Evolutionary conservation across 495 filamentous ascomycete species (phyloP).

Genomic region (Penicillium cosmopolitanum): DNA sequence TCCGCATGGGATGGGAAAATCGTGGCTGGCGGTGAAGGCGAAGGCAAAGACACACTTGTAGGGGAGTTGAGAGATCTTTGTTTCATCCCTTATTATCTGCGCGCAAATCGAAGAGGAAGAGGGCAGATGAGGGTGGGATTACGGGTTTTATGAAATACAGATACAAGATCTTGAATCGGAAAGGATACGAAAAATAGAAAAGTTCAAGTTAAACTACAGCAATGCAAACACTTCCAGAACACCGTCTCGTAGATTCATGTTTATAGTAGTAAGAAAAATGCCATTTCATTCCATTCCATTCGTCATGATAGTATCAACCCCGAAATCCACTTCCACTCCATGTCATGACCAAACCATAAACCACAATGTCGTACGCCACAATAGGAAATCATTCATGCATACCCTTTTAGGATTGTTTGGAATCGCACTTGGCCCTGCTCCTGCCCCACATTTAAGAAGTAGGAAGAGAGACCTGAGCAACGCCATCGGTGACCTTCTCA

Average conservation of each 20-base stretch:
- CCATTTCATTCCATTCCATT: conserved; percentile 4
- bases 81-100: conserved; percentile 55
- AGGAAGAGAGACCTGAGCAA: conserved; percentile 46
- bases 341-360: background rate
- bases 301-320: background rate
- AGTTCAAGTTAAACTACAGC: conserved; percentile 7
- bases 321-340: background rate
- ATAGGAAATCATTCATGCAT: background rate
- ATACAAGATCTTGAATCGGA: background rate
- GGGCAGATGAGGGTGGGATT: conserved; percentile 54
- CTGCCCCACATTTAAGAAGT: too few species aligned
- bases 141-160: conserved; percentile 1
- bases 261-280: conserved; percentile 13
- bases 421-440: too few species aligned
- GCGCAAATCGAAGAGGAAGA: conserved; percentile 53
- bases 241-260: conserved; percentile 23
- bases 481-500: conserved; percentile 45
- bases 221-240: conserved; percentile 19
- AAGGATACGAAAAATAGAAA: conserved; percentile 3
- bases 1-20: conserved; percentile 33
- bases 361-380: conserved; percentile 3
- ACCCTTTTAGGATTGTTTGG: background rate
- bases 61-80: conserved; percentile 35
- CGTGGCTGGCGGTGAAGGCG: conserved; percentile 12
- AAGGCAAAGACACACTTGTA: conserved; percentile 2